Percentiles rank a stretch among this genome's conserved stretches.
phyloP scores from a whole-genome alignment of 331 rosid genomes.

The Acacia pycnantha region DNA sequence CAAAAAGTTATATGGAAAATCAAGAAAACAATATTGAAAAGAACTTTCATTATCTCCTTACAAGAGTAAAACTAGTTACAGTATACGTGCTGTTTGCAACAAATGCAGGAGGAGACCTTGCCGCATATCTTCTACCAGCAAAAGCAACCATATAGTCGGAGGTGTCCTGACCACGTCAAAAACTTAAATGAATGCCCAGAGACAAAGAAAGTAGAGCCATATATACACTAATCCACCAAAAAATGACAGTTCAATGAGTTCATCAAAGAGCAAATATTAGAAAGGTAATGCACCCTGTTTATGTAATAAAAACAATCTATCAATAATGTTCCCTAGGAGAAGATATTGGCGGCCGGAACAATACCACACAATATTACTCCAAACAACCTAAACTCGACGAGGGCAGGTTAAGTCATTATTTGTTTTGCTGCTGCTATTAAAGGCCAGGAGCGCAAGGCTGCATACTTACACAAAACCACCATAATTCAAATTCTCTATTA shows the following conservation, averaged over 20 bases:
- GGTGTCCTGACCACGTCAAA: slow-evolving; percentile 34
- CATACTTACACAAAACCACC: not conserved
- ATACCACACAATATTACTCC: not conserved
- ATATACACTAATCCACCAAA: not conserved
- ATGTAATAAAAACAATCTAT: not conserved
- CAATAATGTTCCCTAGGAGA: not conserved
- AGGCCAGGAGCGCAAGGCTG: not conserved
- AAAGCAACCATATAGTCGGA: slow-evolving; percentile 50
- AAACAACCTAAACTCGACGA: not conserved
- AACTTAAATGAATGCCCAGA: not conserved
- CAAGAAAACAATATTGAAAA: not conserved
- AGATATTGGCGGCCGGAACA: not conserved
- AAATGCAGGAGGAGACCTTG: slow-evolving; percentile 70
- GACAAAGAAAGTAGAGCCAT: not conserved
- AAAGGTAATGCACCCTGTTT: not conserved
- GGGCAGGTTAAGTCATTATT: not conserved
- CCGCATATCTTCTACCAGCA: slow-evolving; percentile 77
- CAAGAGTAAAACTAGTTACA: slow-evolving; percentile 43
- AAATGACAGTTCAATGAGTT: not conserved
- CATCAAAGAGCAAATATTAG: not conserved
- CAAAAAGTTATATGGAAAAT: not conserved
- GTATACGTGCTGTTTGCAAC: slow-evolving; percentile 63
- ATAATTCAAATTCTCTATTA: not conserved
- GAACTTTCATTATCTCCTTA: not conserved
- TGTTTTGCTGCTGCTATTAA: not conserved